Conservation (phyloP, 495 filamentous ascomycete genomes). For the Endocarpon pusillum region DNA sequence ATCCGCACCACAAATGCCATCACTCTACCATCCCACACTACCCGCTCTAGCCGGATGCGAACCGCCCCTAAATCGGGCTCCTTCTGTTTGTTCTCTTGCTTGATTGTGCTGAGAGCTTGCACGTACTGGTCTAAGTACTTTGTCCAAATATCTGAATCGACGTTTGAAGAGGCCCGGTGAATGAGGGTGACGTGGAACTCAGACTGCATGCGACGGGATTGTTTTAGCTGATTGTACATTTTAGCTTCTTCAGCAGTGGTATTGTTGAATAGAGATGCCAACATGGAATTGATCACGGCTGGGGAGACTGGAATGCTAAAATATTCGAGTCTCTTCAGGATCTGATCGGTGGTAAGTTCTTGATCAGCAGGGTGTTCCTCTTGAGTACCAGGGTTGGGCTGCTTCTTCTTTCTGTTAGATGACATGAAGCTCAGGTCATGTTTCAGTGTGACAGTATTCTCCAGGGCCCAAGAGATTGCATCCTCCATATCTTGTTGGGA, state of each 20-base stretch:
- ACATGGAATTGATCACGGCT: conserved; percentile 35
- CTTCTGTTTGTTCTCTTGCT: conserved; percentile 23
- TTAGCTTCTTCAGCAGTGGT: conserved; percentile 27
- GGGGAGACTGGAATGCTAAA: conserved; percentile 52
- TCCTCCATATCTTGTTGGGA: conserved; percentile 55
- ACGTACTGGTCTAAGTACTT: conserved; percentile 36
- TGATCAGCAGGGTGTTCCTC: conserved; percentile 8
- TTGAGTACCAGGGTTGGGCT: conserved; percentile 20
- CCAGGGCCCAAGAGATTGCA: conserved; percentile 60
- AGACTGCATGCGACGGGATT: conserved; percentile 54
- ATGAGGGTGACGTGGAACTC: conserved; percentile 92
- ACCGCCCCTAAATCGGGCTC: conserved; percentile 31
- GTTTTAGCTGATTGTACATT: conserved; percentile 62
- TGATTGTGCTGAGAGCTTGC: conserved; percentile 18
- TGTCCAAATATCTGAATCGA: conserved; percentile 53
- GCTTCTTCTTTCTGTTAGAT: conserved; percentile 21
- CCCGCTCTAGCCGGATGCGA: conserved; percentile 41
- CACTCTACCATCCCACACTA: conserved; percentile 65
- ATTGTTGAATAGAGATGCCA: conserved; percentile 50
- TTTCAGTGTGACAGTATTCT: conserved; percentile 53
- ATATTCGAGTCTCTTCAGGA: conserved; percentile 56
- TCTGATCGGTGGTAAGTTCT: conserved; percentile 10
- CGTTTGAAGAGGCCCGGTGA: conserved; percentile 46
- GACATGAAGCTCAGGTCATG: conserved; percentile 43
- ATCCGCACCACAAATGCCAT: conserved; percentile 81